Evolutionary conservation across 1,284 basidiomycete genomes (phyloP), one percentile per base, ranked within the genome.

Genomic region (Xerocomus nothofagi): DNA sequence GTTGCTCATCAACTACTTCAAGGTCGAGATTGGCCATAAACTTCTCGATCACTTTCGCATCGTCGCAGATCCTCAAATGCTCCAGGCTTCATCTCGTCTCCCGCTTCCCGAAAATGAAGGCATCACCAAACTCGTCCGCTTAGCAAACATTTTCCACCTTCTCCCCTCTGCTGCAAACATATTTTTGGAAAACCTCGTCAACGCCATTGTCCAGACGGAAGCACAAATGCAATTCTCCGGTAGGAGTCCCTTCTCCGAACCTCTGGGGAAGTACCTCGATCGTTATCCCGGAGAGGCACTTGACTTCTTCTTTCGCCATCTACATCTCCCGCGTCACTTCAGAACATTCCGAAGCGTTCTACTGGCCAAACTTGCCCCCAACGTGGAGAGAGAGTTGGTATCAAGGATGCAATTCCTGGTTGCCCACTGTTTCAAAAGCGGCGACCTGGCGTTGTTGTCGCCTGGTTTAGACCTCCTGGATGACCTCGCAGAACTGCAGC

Each of bases 1-100:
- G 69, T 79, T 99, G 7, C 73, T 99, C 49, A 98, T 95, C 40
- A 98, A 97, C 68, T 99, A 99, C 73, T 99, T 99, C 86, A 99
- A 99, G 70, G 96, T 99, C 37, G 97, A 99, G 73, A 99, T 99
- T 58, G 98, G 97, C 9, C 86, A 92, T 69, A 99, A 99, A 73
- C 81, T 99, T 8, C 78, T 99, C 15, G 95, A 98, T 62, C 97
- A 99, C 70, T 97, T 96, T 74, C 84, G 88, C 43, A 84, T 88
- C 30, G 86, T 98, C 17, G 91, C 94, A 27, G 90, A 93, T 61
- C 83, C 86, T 32, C 86, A 90, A 60, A 86, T 91, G 76, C 76
- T 96, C n/a, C 80, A 81, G 51, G 82, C 82, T 40, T 86, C 93
- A 1, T 86, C 92, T 0, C 80, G 84, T 49, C 76, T 88, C 6